Percentiles rank a stretch among this genome's conserved stretches.
phyloP scores from a whole-genome alignment of 345 rosid genomes.

The Boechera retrofracta region DNA sequence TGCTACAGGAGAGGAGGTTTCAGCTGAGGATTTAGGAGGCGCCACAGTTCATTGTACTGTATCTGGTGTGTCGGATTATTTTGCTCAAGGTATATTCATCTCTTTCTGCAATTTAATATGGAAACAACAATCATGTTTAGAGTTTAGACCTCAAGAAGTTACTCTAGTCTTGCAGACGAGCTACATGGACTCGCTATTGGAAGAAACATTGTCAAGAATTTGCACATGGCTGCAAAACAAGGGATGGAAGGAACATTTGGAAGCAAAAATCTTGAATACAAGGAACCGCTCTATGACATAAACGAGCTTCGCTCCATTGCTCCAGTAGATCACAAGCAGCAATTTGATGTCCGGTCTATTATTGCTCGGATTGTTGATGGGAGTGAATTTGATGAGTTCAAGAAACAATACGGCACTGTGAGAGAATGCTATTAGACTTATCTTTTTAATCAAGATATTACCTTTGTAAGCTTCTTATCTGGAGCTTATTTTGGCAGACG shows the following conservation, averaged over 20 bases:
- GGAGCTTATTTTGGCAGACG: slow-evolving; percentile 59
- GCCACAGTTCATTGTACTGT: slow-evolving; percentile 89
- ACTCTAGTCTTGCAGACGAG: slow-evolving; percentile 69
- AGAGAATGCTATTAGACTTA: slow-evolving; percentile 46
- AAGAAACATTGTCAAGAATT: slow-evolving; percentile 87
- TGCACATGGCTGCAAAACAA: slow-evolving; percentile 81
- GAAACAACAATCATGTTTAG: not conserved
- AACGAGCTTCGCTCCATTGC: slow-evolving; percentile 91
- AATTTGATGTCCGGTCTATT: slow-evolving; percentile 88
- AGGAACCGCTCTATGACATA: slow-evolving; percentile 80
- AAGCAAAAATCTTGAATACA: slow-evolving; percentile 48
- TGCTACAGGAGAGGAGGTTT: slow-evolving; percentile 95
- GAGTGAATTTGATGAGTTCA: slow-evolving; percentile 96
- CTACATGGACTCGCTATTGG: slow-evolving; percentile 93
- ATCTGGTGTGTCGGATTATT: slow-evolving; percentile 94
- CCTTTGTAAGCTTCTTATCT: not conserved
- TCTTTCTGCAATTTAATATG: slow-evolving; percentile 13
- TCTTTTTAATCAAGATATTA: slow-evolving; percentile 4
- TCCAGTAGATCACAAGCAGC: slow-evolving; percentile 86
- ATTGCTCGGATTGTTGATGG: slow-evolving; percentile 95
- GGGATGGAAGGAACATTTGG: slow-evolving; percentile 49
- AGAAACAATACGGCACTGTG: slow-evolving; percentile 93
- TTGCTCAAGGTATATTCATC: slow-evolving; percentile 80
- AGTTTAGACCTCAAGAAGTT: slow-evolving; percentile 35
- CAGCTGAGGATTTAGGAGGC: slow-evolving; percentile 96